Evolutionary conservation across 1,139 yeast species (phyloP), one percentile per base, ranked within the genome.

Genomic region (Kazachstania sp.): DNA sequence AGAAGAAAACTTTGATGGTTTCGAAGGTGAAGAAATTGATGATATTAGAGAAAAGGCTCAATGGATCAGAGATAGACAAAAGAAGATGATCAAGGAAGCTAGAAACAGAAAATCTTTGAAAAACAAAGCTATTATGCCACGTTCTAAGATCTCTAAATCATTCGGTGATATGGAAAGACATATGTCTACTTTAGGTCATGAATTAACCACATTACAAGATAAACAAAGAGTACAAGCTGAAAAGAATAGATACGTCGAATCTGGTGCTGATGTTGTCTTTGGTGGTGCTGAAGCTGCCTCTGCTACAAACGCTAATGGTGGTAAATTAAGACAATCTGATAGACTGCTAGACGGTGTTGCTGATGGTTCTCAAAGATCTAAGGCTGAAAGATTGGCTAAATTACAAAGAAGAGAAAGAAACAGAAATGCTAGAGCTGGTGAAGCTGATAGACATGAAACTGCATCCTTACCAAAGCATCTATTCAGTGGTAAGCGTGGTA

Each of bases 31-130:
- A 51, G 95, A 85, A 55, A 72, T 77, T 37, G 79, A 73, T 42
- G 95, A 86, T 47, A 75, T 92, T 51, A 78, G 75, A 58, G 92
- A 82, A 54, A 92, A 92, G 72, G 98, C 98, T 30, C 74, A 71
- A 51, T 92, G 97, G 97, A 88, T 92, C 60, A 84, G 98, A 71
- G 81, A 88, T 67, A 88, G 87, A 69, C 97, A 88, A 72, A 86
- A 87, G 78, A 77, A 78, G 69, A 92, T 92, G 95, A 83, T 84
- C 63, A 79, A 82, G 59, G 95, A 86, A 55, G 86, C 95, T 28
- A 78, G 97, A 68, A 78, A 81, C 64, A 85, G 90, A 74, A 88
- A 87, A 72, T 80, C 92, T 29, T 74, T 87, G 63, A 86, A 86
- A 71, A 90, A 90, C 72, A 80, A 81, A 64, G 88, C 96, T 43